phyloP scores from a whole-genome alignment of 441 rosid species.

The Erodium chrysanthum region DNA sequence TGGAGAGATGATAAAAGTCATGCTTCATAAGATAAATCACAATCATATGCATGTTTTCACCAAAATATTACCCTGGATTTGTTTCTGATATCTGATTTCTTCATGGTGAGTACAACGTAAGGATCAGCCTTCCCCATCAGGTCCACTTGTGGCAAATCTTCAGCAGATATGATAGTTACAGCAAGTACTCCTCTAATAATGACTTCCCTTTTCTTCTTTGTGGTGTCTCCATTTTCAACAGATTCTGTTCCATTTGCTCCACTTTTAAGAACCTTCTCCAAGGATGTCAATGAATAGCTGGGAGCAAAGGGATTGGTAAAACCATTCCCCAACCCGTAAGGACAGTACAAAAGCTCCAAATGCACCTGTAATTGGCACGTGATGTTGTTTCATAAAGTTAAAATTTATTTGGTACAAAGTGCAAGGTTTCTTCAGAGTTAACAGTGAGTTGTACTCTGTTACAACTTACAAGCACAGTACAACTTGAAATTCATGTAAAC shows the following conservation, averaged over 20 bases:
- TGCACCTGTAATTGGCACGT: slow-evolving; percentile 17
- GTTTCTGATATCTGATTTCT: slow-evolving; percentile 65
- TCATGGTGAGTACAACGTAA: slow-evolving; percentile 67
- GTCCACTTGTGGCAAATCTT: slow-evolving; percentile 71
- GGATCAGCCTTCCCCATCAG: slow-evolving; percentile 95
- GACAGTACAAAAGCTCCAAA: slow-evolving; percentile 25
- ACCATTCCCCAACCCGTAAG: slow-evolving; percentile 19
- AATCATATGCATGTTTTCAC: slow-evolving; percentile 7
- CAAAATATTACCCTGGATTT: slow-evolving; percentile 66
- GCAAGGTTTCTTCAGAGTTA: background rate
- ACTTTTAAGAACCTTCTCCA: slow-evolving; percentile 22
- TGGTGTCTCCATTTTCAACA: slow-evolving; percentile 27
- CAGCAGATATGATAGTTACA: slow-evolving; percentile 74
- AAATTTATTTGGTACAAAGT: background rate
- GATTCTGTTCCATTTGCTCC: slow-evolving; percentile 37
- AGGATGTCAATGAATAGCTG: slow-evolving; percentile 21
- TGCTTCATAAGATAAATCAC: slow-evolving; percentile 9
- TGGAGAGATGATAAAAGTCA: background rate
- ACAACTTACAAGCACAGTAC: background rate
- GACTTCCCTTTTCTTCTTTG: slow-evolving; percentile 50
- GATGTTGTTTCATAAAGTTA: background rate
- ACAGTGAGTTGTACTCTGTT: background rate
- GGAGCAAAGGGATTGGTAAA: slow-evolving; percentile 19
- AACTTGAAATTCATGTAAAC: background rate
- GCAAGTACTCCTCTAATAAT: slow-evolving; percentile 83